Percentiles rank a stretch among this genome's conserved stretches.
These are phyloP conservation scores for Brassica juncea DNA, from an alignment of 345 rosid genomes.

Conservation along the genomic window DNA sequence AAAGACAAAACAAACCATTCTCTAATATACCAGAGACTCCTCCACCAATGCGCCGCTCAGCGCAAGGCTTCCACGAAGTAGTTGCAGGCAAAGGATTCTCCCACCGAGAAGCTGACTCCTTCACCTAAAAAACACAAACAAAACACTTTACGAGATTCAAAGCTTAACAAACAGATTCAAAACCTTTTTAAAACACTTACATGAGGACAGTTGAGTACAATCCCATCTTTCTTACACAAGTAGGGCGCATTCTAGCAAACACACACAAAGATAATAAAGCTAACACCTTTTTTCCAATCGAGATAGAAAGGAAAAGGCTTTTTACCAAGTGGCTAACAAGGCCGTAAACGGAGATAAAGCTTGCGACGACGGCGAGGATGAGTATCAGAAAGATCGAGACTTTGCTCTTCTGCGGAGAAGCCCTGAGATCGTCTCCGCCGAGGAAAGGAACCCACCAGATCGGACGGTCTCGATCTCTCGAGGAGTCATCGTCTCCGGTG, in stretches of 20 bases:
- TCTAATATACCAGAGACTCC: constrained; percentile 64
- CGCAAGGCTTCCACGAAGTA: constrained; percentile 99
- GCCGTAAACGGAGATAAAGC: constrained; percentile 68
- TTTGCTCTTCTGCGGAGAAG: constrained; percentile 58
- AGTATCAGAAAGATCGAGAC: constrained; percentile 56
- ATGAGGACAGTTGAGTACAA: constrained; percentile 86
- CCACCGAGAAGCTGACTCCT: constrained; percentile 95
- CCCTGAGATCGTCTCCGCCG: constrained; percentile 83
- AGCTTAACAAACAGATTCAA: constrained; percentile 18
- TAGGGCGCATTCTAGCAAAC: constrained; percentile 72
- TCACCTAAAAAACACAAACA: constrained; percentile 55
- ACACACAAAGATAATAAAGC: constrained; percentile 2
- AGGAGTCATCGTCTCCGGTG: constrained; percentile 63
- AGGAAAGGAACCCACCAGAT: constrained; percentile 62
- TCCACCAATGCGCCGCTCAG: constrained; percentile 78
- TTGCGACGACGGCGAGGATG: constrained; percentile 50
- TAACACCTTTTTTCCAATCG: neutral
- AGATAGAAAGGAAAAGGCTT: constrained; percentile 40
- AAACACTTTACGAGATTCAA: neutral
- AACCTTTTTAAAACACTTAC: constrained; percentile 51
- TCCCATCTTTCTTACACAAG: constrained; percentile 93
- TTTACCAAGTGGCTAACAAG: constrained; percentile 69
- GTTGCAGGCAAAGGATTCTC: constrained; percentile 93
- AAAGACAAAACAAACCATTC: neutral
- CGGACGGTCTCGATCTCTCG: constrained; percentile 65